Evolutionary conservation across 345 rosid genomes (phyloP), one percentile per base, ranked within the genome.

Genomic region (Boechera stricta): DNA sequence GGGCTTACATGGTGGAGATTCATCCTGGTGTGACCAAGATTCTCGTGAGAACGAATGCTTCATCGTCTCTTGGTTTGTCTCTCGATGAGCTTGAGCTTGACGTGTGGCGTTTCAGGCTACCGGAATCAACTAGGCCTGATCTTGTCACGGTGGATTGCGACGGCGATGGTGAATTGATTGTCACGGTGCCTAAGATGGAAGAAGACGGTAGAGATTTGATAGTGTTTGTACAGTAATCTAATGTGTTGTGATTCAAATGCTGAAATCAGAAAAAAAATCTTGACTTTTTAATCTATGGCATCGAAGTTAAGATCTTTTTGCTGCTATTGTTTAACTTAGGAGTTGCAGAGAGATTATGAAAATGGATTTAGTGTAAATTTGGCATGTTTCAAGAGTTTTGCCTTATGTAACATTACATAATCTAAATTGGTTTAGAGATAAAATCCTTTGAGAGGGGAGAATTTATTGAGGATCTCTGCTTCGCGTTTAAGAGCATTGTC

Each of bases 81-180:
- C 71, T 90, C 18, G 85, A 87, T 72, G 89, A 85, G 55, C 82
- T 94, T 77, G 97, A 91, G 74, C 86, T 91, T 63, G 97, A 94
- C 64, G 85, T 87, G 84, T 94, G 98, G 98, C 84, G 97, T 63
- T 91, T 87, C 76, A 78, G 97, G 77, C 77, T 94, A 57, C 98
- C 96, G 28, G 91, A 90, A 65, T 78, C 94, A 3, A 91, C 97
- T 2, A 77, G 89, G 60, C 97, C 91, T 15, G 94, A 94, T 80
- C 88, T 94, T 3, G 93, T 95, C 1, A 91, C 90, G 18, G 98
- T 95, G 36, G 85, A 86, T 51, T 83, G 77, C 38, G 83, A 66
- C 42, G 87, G 87, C 63, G 86, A 87, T 6, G 96, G 96, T 13
- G 96, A 88, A 78, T 77, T 94, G 83, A 84, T 86, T 6, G 98